These are phyloP conservation scores for Avicennia marina DNA, from an alignment of 257 asterid genomes.

Conservation along the genomic window DNA sequence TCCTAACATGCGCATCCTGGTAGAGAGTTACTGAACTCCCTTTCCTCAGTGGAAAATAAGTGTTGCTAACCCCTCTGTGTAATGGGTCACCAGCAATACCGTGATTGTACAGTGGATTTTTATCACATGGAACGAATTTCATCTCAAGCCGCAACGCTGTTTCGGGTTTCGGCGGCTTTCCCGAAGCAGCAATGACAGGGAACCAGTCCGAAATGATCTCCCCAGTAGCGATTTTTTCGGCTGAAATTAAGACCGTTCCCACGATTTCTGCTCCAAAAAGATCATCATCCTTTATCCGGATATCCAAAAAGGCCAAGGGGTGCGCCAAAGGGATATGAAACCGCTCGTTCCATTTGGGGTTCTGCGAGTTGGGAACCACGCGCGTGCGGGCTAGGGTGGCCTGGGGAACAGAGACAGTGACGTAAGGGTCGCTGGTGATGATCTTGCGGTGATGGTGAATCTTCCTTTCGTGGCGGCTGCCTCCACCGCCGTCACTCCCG, in stretches of 20 bases:
- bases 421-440: slow-evolving; percentile 85
- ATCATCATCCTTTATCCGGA: slow-evolving; percentile 75
- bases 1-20: slow-evolving; percentile 75
- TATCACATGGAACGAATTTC: slow-evolving; percentile 48
- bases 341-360: slow-evolving; percentile 71
- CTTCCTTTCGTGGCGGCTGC: slow-evolving; percentile 29
- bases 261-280: slow-evolving; percentile 64
- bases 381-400: slow-evolving; percentile 82
- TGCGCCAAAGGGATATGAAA: slow-evolving; percentile 66
- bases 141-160: slow-evolving; percentile 47
- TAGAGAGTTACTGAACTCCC: slow-evolving; percentile 68
- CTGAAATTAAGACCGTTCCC: slow-evolving; percentile 59
- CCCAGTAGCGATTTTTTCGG: slow-evolving; percentile 44
- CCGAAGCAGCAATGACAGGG: slow-evolving; percentile 31
- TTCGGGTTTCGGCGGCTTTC: slow-evolving; percentile 52
- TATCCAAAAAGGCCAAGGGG: slow-evolving; percentile 43
- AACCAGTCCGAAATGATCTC: slow-evolving; percentile 44
- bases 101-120: slow-evolving; percentile 46
- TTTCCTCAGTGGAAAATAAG: slow-evolving; percentile 77
- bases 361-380: slow-evolving; percentile 60
- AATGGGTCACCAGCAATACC: slow-evolving; percentile 75
- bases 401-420: slow-evolving; percentile 68
- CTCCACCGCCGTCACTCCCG: slow-evolving; percentile 22
- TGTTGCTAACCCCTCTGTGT: slow-evolving; percentile 45
- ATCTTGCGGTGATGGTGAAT: slow-evolving; percentile 56